Percentiles rank a stretch among this genome's conserved stretches.
These are phyloP conservation scores for Tetragonia tetragonoides DNA, from an alignment of 148 eudicot genomes.

Conservation along the genomic window DNA sequence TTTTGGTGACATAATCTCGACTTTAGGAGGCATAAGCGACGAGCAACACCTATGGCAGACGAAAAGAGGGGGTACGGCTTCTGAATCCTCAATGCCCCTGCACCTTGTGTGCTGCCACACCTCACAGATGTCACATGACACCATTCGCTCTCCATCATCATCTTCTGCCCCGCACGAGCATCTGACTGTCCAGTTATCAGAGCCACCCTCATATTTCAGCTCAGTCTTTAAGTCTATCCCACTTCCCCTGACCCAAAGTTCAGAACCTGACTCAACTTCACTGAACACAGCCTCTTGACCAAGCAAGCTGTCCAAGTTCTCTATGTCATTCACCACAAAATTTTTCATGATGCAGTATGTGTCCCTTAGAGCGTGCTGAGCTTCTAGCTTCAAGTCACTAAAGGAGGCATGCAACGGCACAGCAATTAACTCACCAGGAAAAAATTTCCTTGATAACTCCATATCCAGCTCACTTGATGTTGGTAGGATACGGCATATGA, in stretches of 20 bases:
- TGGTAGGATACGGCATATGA: conserved; percentile 45
- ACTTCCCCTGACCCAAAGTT: conserved; percentile 41
- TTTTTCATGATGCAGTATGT: conserved; percentile 57
- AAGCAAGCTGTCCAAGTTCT: conserved; percentile 28
- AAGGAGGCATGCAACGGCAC: conserved; percentile 61
- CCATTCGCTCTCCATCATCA: conserved; percentile 97
- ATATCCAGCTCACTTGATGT: conserved; percentile 33
- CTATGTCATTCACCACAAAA: conserved; percentile 40
- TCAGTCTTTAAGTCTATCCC: conserved; percentile 46
- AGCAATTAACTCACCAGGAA: conserved; percentile 45
- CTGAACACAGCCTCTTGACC: conserved; percentile 70
- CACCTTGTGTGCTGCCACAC: conserved; percentile 88
- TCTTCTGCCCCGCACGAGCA: conserved; percentile 84
- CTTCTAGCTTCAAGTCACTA: conserved; percentile 54
- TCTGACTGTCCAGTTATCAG: conserved; percentile 67
- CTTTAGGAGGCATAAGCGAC: conserved; percentile 44
- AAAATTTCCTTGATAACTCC: conserved; percentile 19
- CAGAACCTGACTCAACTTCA: conserved; percentile 54
- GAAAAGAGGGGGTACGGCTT: conserved; percentile 67
- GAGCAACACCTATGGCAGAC: conserved; percentile 61
- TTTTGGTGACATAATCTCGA: conserved; percentile 4
- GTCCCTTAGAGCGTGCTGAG: conserved; percentile 58
- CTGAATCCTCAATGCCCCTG: conserved; percentile 64
- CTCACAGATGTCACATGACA: conserved; percentile 84
- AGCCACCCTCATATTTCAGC: conserved; percentile 61